Base-by-base conservation (phyloP, 2,329 filamentous ascomycete species). In the Fusarium hostae region DNA sequence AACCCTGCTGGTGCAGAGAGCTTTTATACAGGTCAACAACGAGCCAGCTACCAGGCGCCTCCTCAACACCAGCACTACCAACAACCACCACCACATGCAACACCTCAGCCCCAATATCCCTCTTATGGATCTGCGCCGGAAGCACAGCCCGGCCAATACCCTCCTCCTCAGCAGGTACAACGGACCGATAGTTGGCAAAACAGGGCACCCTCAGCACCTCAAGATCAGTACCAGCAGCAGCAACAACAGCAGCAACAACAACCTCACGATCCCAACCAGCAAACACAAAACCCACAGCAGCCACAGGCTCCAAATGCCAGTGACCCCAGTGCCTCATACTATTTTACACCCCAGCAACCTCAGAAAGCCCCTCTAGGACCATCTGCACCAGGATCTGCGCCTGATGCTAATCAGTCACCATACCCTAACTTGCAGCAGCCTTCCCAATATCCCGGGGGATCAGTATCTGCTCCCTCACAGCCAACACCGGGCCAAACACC, bases 1-100 rank as follows among this genome's bases (percentile, higher is more conserved):
- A 81, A 83, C 68, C 80, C 83, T 30, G 85, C 86, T 15, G 87
- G 87, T 2, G 90, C 90, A 13, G 95, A 98, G 78, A 95, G 86
- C 80, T 98, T 92, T 79, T 98, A 98, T 79, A 93, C 90, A 18
- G 89, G 89, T 39, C 92, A 91, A 73, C 83, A 88, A 44, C 84
- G 79, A 44, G 77, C 79, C 18, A 83, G 84, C 40, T 86, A 86
- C 81, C 87, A 87, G 57, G 83, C 85, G 40, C 91, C 90, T 68
- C 79, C 84, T 62, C 77, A 62, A 34, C 69, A 66, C 28, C 77
- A 77, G 24, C 70, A 65, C 16, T 78, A 78, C 65, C 81, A 73
- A 64, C 74, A 76, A 54, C 84, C 76, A 34, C 75, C 72, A 34
- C 79, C 59, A 3, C 63, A 78, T 57, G 74, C 71, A 51, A 77